These are phyloP conservation scores for Clonostachys sp. DNA, from an alignment of 2,329 filamentous ascomycete species.

Conservation along the genomic window DNA sequence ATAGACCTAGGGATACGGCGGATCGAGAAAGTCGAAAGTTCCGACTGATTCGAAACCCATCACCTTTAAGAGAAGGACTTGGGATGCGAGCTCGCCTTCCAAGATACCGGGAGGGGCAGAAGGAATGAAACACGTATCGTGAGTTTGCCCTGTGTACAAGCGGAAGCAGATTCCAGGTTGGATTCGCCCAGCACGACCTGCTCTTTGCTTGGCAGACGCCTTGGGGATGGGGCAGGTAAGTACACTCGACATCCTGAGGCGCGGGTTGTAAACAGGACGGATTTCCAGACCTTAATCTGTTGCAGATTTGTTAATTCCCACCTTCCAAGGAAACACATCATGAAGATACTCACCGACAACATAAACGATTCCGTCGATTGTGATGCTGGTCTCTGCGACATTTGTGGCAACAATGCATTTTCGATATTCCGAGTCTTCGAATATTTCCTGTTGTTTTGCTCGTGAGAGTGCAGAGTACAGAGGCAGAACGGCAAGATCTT, in stretches of 20 bases:
- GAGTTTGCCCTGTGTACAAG: conserved; percentile 5
- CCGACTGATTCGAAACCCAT: conserved; percentile 1
- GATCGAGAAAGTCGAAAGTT: conserved; percentile 6
- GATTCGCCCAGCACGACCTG: conserved; percentile 6
- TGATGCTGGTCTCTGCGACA: conserved; percentile 5
- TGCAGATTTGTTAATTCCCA: background rate
- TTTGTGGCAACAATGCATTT: conserved; percentile 6
- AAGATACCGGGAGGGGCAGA: background rate
- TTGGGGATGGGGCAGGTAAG: conserved; percentile 4
- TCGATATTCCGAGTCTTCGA: conserved; percentile 1
- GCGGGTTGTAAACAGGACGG: conserved; percentile 4
- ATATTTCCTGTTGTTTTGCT: background rate
- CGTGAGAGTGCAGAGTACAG: conserved; percentile 2
- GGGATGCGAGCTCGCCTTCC: background rate
- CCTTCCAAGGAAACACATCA: background rate
- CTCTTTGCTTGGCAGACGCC: conserved; percentile 6
- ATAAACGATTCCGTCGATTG: conserved; percentile 4
- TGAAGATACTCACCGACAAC: conserved; percentile 1
- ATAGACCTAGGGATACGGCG: conserved; percentile 6
- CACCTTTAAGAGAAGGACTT: conserved; percentile 1
- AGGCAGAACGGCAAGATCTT: conserved; percentile 4
- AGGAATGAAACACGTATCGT: conserved; percentile 4
- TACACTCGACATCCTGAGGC: conserved; percentile 3
- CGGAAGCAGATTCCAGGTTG: conserved; percentile 6
- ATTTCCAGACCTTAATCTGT: conserved; percentile 4